Conservation (phyloP, 495 filamentous ascomycete genomes). For the Parmelia sp. region DNA sequence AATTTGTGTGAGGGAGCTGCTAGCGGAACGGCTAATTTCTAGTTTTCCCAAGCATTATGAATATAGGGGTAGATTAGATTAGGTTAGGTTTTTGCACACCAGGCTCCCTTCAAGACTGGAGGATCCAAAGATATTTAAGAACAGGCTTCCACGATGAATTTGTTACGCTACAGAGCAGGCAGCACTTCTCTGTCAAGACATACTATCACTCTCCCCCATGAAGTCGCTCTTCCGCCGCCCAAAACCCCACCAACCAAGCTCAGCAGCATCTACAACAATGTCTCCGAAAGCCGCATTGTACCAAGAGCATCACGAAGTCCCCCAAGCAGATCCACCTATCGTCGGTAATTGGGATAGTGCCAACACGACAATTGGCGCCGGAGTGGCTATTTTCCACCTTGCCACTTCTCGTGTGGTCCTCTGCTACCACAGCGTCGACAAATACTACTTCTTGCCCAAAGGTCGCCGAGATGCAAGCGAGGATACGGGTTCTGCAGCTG, state of each 20-base stretch:
- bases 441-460: slow-evolving; percentile 45
- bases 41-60: no score
- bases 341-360: slow-evolving; percentile 21
- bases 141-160: not conserved
- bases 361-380: slow-evolving; percentile 32
- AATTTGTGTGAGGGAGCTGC: no score
- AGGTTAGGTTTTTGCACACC: not conserved
- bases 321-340: slow-evolving; percentile 15
- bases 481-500: slow-evolving; percentile 33
- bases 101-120: not conserved
- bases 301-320: not conserved
- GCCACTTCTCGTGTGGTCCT: slow-evolving; percentile 38
- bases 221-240: slow-evolving; percentile 13
- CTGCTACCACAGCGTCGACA: slow-evolving; percentile 36
- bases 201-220: not conserved
- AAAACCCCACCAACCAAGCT: not conserved
- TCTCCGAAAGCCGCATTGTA: not conserved
- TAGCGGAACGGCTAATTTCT: no score
- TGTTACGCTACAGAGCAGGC: not conserved
- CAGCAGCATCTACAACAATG: not conserved
- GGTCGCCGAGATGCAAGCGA: slow-evolving; percentile 41
- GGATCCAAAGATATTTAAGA: not conserved
- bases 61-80: no score
- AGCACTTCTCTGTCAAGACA: not conserved
- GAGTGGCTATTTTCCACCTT: slow-evolving; percentile 46